Conservation (phyloP, 306 rosid genomes). For the Begonia masoniana region DNA sequence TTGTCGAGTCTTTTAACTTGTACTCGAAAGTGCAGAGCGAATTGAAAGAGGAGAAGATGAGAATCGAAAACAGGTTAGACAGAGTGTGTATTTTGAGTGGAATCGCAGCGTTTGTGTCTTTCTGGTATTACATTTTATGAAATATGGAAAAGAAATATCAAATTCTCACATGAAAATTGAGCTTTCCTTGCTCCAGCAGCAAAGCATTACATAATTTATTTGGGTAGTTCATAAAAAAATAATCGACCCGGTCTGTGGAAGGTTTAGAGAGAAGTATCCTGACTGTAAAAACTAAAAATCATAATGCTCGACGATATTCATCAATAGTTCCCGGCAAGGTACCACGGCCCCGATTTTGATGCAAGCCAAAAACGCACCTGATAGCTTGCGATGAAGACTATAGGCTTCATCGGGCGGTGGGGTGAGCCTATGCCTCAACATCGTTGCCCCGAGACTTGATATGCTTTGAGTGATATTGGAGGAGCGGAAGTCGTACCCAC, state of each 20-base stretch:
- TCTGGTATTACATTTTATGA: slow-evolving; percentile 45
- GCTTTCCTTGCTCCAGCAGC: too few species aligned
- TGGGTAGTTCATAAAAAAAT: too few species aligned
- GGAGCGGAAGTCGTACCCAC: slow-evolving; percentile 58
- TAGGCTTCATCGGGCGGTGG: slow-evolving; percentile 95
- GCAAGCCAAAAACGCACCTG: slow-evolving; percentile 92
- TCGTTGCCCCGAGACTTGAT: slow-evolving; percentile 78
- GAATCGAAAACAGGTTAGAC: slow-evolving; percentile 61
- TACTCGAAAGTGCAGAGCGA: slow-evolving; percentile 63
- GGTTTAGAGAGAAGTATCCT: neutral
- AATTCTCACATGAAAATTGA: too few species aligned
- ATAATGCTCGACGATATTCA: slow-evolving; percentile 38
- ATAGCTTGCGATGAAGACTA: slow-evolving; percentile 91
- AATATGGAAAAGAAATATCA: neutral
- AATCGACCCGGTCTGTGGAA: too few species aligned
- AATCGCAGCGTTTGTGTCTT: slow-evolving; percentile 22
- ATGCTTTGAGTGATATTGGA: slow-evolving; percentile 59
- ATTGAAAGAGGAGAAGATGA: slow-evolving; percentile 79
- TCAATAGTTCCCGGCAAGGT: slow-evolving; percentile 74
- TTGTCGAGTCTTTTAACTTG: slow-evolving; percentile 56
- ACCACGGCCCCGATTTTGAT: slow-evolving; percentile 80
- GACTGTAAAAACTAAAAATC: slow-evolving; percentile 48
- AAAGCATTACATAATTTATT: too few species aligned
- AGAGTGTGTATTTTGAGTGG: slow-evolving; percentile 34
- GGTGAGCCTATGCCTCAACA: slow-evolving; percentile 86